A percentile compares a stretch with the other conserved stretches of the same genome.
Evolutionary conservation across 2,329 filamentous ascomycete genomes (phyloP).

Genomic region (Paecilomyces sp.): DNA sequence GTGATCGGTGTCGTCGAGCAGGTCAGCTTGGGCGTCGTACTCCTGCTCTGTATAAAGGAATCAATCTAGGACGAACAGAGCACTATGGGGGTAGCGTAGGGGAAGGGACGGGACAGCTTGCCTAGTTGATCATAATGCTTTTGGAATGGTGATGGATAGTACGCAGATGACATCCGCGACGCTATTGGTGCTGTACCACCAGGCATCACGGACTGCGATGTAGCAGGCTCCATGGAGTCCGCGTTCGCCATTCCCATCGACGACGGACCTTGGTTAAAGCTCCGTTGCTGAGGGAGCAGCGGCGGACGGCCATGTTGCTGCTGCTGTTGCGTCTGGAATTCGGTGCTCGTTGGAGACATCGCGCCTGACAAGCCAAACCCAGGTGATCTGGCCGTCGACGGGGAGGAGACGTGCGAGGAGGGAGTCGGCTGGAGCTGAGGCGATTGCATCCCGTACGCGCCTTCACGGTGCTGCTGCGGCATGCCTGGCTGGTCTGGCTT

Average conservation of each 20-base stretch:
- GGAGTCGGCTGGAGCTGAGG: conserved; percentile 76
- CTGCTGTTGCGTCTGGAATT: conserved; percentile 49
- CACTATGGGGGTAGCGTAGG: conserved; percentile 42
- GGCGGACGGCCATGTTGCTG: conserved; percentile 45
- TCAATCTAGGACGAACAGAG: conserved; percentile 63
- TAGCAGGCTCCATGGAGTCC: conserved; percentile 21
- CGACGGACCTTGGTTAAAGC: conserved; percentile 25
- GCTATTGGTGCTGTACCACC: conserved; percentile 19
- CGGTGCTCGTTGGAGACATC: conserved; percentile 55
- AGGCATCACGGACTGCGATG: conserved; percentile 20
- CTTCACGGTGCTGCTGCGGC: conserved; percentile 43
- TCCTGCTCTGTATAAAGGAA: conserved; percentile 77
- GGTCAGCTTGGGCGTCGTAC: conserved; percentile 83
- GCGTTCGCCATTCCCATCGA: conserved; percentile 30
- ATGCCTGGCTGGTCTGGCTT: conserved; percentile 46
- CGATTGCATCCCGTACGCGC: conserved; percentile 43
- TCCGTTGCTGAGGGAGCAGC: conserved; percentile 32
- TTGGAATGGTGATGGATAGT: conserved; percentile 82
- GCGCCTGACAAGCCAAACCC: conserved; percentile 54
- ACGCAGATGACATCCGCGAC: conserved; percentile 43
- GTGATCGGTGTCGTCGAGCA: conserved; percentile 74
- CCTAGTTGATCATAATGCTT: conserved; percentile 94
- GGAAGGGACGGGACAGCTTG: conserved; percentile 57
- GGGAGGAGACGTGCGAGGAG: conserved; percentile 69
- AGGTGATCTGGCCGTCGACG: conserved; percentile 55